Percentiles rank a stretch among this genome's conserved stretches.
Evolutionary conservation across 495 filamentous ascomycete species (phyloP).

Genomic region (Cairneyella variabilis): DNA sequence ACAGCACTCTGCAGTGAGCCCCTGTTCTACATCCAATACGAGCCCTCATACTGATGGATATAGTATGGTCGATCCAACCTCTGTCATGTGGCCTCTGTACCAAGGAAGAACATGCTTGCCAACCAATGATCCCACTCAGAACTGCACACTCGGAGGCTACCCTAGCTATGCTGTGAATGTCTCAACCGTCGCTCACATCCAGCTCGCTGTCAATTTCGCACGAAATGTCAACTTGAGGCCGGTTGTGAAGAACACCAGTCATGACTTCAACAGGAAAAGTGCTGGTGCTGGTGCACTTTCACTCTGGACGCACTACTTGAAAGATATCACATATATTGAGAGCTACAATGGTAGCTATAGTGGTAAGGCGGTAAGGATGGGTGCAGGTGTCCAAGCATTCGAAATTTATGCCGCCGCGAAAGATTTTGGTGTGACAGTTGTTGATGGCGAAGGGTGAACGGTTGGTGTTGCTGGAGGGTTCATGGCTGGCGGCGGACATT

Average conservation of each 20-base stretch:
- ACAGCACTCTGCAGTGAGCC: constrained; percentile 12
- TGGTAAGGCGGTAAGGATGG: constrained; percentile 37
- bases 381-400: constrained; percentile 53
- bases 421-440: constrained; percentile 41
- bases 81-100: constrained; percentile 8
- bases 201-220: constrained; percentile 40
- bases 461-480: constrained; percentile 46
- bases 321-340: constrained; percentile 15
- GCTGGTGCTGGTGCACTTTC: constrained; percentile 16
- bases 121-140: neutral
- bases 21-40: neutral
- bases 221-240: constrained; percentile 52
- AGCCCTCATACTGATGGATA: neutral
- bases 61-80: constrained; percentile 12
- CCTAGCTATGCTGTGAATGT: constrained; percentile 45
- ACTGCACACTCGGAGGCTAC: constrained; percentile 32
- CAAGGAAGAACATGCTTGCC: constrained; percentile 11
- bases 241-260: constrained; percentile 60
- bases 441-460: constrained; percentile 40
- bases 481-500: constrained; percentile 59
- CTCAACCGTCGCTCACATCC: constrained; percentile 34
- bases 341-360: constrained; percentile 29
- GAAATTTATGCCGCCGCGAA: constrained; percentile 47
- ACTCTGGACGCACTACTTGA: constrained; percentile 22
- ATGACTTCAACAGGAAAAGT: constrained; percentile 48